phyloP scores from a whole-genome alignment of 805 yeast species.

The Kluyveromyces siamensis region DNA sequence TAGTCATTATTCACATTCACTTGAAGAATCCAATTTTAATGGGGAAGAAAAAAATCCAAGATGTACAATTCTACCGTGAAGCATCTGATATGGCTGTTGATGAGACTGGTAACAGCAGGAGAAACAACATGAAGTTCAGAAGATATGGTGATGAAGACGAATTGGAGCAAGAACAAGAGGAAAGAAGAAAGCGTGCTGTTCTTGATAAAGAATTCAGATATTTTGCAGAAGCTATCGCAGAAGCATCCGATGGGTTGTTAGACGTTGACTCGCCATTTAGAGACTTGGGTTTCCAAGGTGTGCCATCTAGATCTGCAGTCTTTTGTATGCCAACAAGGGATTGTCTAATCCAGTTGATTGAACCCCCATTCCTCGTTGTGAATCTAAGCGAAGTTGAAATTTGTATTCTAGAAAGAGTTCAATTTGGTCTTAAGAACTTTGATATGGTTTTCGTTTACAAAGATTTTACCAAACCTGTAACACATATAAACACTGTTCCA shows the following conservation, averaged over 20 bases:
- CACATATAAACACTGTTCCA: conserved; percentile 90
- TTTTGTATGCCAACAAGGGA: conserved; percentile 96
- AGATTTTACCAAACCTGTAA: conserved; percentile 80
- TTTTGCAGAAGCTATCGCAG: conserved; percentile 86
- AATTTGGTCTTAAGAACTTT: conserved; percentile 91
- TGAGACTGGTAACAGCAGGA: conserved; percentile 91
- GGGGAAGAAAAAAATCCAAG: conserved; percentile 92
- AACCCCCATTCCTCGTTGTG: conserved; percentile 90
- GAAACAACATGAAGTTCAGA: conserved; percentile 58
- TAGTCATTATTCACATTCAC: conserved; percentile 88
- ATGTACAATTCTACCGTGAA: conserved; percentile 92
- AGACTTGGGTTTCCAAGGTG: conserved; percentile 96
- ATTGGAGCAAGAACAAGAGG: conserved; percentile 96
- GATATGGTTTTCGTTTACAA: conserved; percentile 95
- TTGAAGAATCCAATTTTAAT: conserved; percentile 87
- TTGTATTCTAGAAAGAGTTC: conserved; percentile 94
- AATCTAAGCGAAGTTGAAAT: conserved; percentile 88
- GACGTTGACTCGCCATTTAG: conserved; percentile 93
- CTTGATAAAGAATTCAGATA: conserved; percentile 85
- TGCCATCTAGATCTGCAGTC: conserved; percentile 89
- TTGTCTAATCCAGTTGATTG: conserved; percentile 87
- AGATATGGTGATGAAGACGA: conserved; percentile 98
- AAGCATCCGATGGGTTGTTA: conserved; percentile 70
- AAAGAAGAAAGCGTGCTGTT: conserved; percentile 81
- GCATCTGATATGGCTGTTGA: conserved; percentile 94